Evolutionary conservation across 1,139 yeast genomes (phyloP), one percentile per base, ranked within the genome.

Genomic region (Hyphopichia buzzinii): DNA sequence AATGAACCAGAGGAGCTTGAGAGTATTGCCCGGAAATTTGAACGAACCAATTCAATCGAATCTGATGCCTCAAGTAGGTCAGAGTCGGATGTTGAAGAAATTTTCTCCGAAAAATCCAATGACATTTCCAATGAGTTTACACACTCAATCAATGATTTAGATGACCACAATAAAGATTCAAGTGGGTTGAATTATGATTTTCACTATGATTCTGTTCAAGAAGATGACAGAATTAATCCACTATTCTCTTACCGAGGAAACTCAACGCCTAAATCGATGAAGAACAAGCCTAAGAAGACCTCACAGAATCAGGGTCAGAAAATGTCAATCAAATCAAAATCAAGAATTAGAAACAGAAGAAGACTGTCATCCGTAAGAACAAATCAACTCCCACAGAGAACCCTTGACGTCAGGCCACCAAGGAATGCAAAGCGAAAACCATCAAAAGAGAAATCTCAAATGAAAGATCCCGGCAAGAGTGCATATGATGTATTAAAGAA

Each of bases 191-290:
- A 11, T 8, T 4, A 14, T 12, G 28, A 28, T 27, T 3, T 6
- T 17, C 26, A 22, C 8, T 26, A 38, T 25, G 41, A 34, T 17
- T 42, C 43, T 11, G 55, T 53, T 1, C 41, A 41, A 12, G 62
- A 55, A 31, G 44, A 35, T 6, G 59, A 55, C 33, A 28, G 35
- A 8, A 44, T 55, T 3, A 49, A 55, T 34, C 54, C 57, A 3
- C 43, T 54, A 52, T 40, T 52, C 29, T 47, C 51, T 8, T 23
- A 8, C 3, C 14, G 17, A 4, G 5, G 19, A 33, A 23, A 13
- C 29, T 16, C 30, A 11, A 10, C 11, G 8, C 14, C 8, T 12
- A 17, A 12, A 7, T 4, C 23, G n/a, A 29, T 12, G 17, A 19
- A 22, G 15, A 10, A 11, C 4, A 23, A 17, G 12, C 19, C 8